phyloP scores from a whole-genome alignment of 75 land plant genomes.

The Cunninghamia lanceolata region DNA sequence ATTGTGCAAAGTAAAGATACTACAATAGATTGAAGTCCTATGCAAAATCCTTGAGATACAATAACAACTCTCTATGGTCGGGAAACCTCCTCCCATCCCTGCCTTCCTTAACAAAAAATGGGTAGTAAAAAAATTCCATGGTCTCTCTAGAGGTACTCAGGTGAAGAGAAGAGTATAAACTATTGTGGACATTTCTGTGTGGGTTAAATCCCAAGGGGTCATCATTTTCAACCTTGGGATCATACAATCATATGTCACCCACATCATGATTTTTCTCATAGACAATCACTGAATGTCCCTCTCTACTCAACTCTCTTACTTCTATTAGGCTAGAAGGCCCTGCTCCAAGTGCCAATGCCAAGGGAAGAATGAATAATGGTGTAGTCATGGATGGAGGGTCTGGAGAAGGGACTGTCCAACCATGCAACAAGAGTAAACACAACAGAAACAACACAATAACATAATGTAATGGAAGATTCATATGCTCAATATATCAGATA shows the following conservation, averaged over 20 bases:
- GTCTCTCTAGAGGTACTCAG: constrained; percentile 45
- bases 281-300: constrained; percentile 17
- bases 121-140: constrained; percentile 67
- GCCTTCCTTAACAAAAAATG: constrained; percentile 44
- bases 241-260: constrained; percentile 71
- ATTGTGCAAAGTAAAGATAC: neutral
- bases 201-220: constrained; percentile 23
- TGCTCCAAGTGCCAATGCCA: too few species aligned
- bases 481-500: too few species aligned
- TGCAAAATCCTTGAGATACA: constrained; percentile 52
- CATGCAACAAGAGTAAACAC: too few species aligned
- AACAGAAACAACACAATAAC: too few species aligned
- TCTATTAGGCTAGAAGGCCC: constrained; percentile 61
- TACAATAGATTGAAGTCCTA: constrained; percentile 36
- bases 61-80: constrained; percentile 42
- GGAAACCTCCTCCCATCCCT: constrained; percentile 66
- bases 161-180: constrained; percentile 50
- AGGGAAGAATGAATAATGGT: too few species aligned
- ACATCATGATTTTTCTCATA: constrained; percentile 26
- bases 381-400: too few species aligned
- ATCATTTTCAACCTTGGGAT: constrained; percentile 21
- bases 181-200: constrained; percentile 38
- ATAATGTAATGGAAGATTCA: too few species aligned
- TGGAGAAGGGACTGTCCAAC: too few species aligned
- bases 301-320: constrained; percentile 57